Percentiles rank a stretch among this genome's conserved stretches.
These are phyloP conservation scores for cucumber (Cucumis sativus) DNA, from an alignment of 306 rosid genomes.

Conservation along the genomic window DNA sequence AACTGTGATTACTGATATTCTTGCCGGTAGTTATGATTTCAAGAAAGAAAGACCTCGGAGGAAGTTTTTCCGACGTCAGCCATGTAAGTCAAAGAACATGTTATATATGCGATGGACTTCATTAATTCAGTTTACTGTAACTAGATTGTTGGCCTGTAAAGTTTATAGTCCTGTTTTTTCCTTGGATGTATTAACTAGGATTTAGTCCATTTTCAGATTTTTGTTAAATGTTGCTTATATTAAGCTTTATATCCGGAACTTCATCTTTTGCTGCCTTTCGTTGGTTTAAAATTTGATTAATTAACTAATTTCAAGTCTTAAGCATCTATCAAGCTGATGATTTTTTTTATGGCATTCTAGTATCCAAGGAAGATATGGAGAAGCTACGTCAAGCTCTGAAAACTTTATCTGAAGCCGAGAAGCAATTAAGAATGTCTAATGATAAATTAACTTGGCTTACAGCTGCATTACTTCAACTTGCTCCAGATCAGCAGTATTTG, in stretches of 20 bases:
- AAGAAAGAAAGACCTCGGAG: constrained; percentile 61
- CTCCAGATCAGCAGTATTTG: constrained; percentile 93
- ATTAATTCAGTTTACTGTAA: not conserved
- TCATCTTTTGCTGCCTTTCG: not conserved
- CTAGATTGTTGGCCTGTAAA: not conserved
- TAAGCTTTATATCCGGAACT: not conserved
- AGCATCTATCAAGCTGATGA: not conserved
- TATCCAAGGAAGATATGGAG: constrained; percentile 91
- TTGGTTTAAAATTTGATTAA: not conserved
- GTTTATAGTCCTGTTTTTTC: not conserved
- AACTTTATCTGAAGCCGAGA: constrained; percentile 92
- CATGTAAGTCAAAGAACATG: constrained; percentile 43
- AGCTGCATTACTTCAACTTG: constrained; percentile 96
- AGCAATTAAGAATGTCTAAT: constrained; percentile 87
- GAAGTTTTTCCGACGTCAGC: constrained; percentile 77
- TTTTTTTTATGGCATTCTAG: constrained; percentile 22
- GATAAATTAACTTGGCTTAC: constrained; percentile 95
- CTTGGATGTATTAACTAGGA: not conserved
- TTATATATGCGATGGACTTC: not conserved
- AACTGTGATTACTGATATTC: constrained; percentile 88
- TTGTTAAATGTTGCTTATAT: not conserved
- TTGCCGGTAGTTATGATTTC: constrained; percentile 84
- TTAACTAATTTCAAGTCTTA: not conserved
- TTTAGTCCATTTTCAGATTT: not conserved
- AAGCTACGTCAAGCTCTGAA: constrained; percentile 93